Conservation (phyloP, 2,329 filamentous ascomycete genomes). For the Fusarium neocosmosporiellum region DNA sequence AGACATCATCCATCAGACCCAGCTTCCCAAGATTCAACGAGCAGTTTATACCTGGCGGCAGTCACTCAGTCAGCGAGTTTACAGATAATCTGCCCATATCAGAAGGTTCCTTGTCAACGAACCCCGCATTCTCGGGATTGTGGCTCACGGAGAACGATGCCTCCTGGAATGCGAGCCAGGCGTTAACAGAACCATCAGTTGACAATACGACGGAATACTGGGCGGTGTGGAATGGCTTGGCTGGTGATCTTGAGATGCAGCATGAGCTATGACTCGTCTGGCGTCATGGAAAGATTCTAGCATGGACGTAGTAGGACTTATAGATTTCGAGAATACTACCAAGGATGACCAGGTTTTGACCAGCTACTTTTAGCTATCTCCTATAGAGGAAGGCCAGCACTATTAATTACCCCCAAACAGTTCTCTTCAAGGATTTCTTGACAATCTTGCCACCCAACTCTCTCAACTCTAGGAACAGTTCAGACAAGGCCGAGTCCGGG, state of each 20-base stretch:
- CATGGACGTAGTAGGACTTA: neutral
- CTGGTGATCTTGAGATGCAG: neutral
- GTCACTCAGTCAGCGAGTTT: neutral
- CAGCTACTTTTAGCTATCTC: neutral
- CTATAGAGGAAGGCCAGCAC: neutral
- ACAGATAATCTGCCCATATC: neutral
- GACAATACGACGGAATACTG: neutral
- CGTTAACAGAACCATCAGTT: neutral
- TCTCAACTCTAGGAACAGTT: neutral
- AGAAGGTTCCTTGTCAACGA: neutral
- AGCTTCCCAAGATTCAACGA: neutral
- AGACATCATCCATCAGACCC: neutral
- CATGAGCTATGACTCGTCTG: neutral
- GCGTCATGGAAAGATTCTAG: neutral
- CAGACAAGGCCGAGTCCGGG: neutral
- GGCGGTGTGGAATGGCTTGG: neutral
- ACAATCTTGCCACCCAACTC: neutral
- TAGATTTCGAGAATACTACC: neutral
- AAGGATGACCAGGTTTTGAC: neutral
- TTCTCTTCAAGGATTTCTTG: neutral
- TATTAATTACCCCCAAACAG: neutral
- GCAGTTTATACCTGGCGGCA: neutral
- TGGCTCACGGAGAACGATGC: neutral
- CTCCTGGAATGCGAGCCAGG: neutral
- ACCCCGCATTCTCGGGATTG: neutral